Percentiles rank a stretch among this genome's conserved stretches.
phyloP scores from a whole-genome alignment of 164 flowering plant genomes.

The Tetracentron sinense region DNA sequence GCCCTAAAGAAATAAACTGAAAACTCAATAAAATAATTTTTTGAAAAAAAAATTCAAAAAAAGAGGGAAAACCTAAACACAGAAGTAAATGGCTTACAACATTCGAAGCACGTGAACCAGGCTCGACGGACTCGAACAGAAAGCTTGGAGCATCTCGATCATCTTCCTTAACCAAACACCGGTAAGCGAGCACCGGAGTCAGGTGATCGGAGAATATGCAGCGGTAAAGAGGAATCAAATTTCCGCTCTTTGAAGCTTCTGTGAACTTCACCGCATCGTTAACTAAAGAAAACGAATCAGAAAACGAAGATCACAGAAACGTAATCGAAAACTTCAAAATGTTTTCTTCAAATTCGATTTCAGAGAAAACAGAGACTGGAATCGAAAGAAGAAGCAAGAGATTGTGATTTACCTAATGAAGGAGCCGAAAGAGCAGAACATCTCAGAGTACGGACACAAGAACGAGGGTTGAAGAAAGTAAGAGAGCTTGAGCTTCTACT shows the following conservation, averaged over 20 bases:
- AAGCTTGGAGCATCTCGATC: constrained; percentile 84
- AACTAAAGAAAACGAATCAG: constrained; percentile 10
- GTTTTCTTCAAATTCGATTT: no score
- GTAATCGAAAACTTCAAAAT: no score
- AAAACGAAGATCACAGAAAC: no score
- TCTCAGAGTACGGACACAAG: no score
- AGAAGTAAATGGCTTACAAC: constrained; percentile 35
- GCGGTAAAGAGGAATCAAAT: constrained; percentile 55
- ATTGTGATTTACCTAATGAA: no score
- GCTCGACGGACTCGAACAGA: constrained; percentile 78
- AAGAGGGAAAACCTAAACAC: neutral
- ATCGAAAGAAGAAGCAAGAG: no score
- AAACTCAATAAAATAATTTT: constrained; percentile 1
- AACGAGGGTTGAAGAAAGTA: no score
- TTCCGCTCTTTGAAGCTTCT: constrained; percentile 59
- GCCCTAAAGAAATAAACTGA: constrained; percentile 42
- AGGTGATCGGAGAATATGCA: constrained; percentile 73
- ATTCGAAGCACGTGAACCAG: constrained; percentile 53
- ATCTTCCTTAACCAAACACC: constrained; percentile 77
- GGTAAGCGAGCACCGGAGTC: constrained; percentile 78
- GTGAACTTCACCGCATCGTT: constrained; percentile 36
- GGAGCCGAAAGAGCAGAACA: no score
- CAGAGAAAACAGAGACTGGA: no score
- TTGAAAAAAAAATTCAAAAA: neutral
- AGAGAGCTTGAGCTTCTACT: no score